Evolutionary conservation across 2,329 filamentous ascomycete genomes (phyloP).

Genomic region (Xylaria sp.): DNA sequence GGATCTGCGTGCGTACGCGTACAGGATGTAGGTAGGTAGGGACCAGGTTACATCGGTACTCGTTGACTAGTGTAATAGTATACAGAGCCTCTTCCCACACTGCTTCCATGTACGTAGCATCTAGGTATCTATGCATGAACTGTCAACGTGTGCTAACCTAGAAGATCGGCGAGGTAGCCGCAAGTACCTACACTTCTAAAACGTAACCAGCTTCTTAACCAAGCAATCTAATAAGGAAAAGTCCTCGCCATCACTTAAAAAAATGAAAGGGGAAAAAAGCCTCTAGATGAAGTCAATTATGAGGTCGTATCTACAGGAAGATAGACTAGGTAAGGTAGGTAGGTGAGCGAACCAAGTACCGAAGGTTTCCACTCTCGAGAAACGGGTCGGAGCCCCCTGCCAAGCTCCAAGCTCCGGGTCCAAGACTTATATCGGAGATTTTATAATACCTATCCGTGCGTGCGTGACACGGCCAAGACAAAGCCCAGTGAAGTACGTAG

Average conservation of each 20-base stretch:
- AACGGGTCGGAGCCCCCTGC: constrained; percentile 15
- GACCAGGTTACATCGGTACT: neutral
- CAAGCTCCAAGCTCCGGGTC: constrained; percentile 21
- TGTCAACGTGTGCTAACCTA: neutral
- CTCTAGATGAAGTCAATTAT: neutral
- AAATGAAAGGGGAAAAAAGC: neutral
- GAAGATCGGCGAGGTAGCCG: no score
- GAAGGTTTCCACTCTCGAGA: neutral
- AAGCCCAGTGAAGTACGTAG: neutral
- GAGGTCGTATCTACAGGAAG: no score
- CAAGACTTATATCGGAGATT: neutral
- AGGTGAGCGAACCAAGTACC: neutral
- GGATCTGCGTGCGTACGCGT: constrained; percentile 23
- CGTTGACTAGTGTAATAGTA: neutral
- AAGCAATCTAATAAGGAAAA: neutral
- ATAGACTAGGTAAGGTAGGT: no score
- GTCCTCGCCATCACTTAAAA: no score
- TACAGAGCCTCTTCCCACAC: neutral
- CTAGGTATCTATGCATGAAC: no score
- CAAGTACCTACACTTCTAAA: neutral
- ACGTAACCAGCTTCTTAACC: neutral
- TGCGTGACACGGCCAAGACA: constrained; percentile 10
- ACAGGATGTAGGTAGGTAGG: neutral
- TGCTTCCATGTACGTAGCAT: neutral
- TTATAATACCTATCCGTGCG: neutral